A percentile compares a stretch with the other conserved stretches of the same genome.
Evolutionary conservation across 2,329 filamentous ascomycete genomes (phyloP).

Genomic region (Alternaria sp.): DNA sequence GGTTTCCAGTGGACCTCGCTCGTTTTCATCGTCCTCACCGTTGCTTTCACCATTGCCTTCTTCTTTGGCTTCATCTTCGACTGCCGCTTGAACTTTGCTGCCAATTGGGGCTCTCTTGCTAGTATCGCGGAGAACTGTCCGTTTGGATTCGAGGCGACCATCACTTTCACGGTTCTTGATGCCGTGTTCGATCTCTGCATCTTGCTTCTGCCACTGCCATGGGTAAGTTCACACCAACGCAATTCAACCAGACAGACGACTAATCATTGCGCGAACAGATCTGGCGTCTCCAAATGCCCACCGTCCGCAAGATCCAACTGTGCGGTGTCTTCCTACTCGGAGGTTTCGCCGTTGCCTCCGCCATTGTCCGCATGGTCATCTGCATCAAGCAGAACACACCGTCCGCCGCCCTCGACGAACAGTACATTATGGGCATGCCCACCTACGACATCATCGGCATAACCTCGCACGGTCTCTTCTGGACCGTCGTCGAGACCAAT

Average conservation of each 20-base stretch:
- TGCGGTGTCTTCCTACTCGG: conserved; percentile 10
- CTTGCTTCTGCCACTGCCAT: conserved; percentile 7
- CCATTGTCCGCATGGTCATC: conserved; percentile 11
- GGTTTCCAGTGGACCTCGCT: conserved; percentile 4
- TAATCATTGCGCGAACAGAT: conserved; percentile 1
- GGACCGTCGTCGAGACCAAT: conserved; percentile 9
- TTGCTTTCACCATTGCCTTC: conserved; percentile 4
- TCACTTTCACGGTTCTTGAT: conserved; percentile 4
- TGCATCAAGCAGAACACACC: conserved; percentile 14
- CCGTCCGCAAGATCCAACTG: conserved; percentile 4
- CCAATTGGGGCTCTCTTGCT: conserved; percentile 9
- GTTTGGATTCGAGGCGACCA: conserved; percentile 8
- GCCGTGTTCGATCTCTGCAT: conserved; percentile 10
- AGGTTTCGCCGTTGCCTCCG: conserved; percentile 7
- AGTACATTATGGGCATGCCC: conserved; percentile 11
- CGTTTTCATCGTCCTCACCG: background rate
- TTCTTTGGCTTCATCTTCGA: conserved; percentile 13
- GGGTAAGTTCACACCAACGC: background rate
- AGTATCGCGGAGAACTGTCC: conserved; percentile 9
- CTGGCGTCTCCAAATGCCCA: conserved; percentile 10
- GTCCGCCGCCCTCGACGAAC: background rate
- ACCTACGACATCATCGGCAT: conserved; percentile 12
- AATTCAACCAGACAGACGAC: too few species aligned
- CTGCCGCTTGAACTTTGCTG: conserved; percentile 7
- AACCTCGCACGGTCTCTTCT: conserved; percentile 11